phyloP scores from a whole-genome alignment of 371 early-diverging fungal genomes.

The Dichotomocladium elegans region DNA sequence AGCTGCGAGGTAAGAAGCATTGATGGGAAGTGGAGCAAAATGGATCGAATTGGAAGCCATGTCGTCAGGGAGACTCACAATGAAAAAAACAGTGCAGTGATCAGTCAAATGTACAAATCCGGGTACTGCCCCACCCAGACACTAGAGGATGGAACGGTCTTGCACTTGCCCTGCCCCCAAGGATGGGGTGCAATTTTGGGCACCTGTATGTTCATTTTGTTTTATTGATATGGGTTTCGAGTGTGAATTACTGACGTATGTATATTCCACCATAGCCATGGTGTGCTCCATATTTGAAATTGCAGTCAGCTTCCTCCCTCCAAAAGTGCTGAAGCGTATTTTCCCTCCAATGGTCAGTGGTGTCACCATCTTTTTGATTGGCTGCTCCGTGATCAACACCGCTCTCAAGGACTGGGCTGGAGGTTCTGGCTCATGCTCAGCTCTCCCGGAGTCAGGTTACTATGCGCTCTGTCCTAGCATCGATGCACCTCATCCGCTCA shows the following conservation, averaged over 20 bases:
- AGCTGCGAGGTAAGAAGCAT: slow-evolving; percentile 14
- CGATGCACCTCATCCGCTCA: slow-evolving; percentile 54
- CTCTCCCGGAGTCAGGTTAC: slow-evolving; percentile 47
- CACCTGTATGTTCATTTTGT: slow-evolving; percentile 31
- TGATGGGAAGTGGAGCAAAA: no score
- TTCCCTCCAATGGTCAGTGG: slow-evolving; percentile 64
- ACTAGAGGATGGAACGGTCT: slow-evolving; percentile 38
- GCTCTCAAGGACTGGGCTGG: slow-evolving; percentile 60
- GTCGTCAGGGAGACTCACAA: background rate
- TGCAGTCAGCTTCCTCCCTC: slow-evolving; percentile 52
- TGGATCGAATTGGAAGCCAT: no score
- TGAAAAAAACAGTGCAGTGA: slow-evolving; percentile 17
- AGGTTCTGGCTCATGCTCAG: slow-evolving; percentile 35
- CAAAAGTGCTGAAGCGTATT: slow-evolving; percentile 46
- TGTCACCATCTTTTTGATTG: slow-evolving; percentile 55
- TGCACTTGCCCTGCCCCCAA: slow-evolving; percentile 47
- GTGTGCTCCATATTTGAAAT: slow-evolving; percentile 54
- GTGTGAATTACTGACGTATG: background rate
- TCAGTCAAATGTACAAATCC: slow-evolving; percentile 34
- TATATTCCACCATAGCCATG: slow-evolving; percentile 25
- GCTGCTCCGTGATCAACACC: slow-evolving; percentile 49
- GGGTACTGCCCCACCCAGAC: slow-evolving; percentile 44
- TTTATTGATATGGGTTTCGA: background rate
- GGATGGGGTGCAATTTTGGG: slow-evolving; percentile 62
- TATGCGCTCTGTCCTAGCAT: slow-evolving; percentile 52